Evolutionary conservation across 2,329 filamentous ascomycete species (phyloP), one percentile per base, ranked within the genome.

Genomic region (Coleophoma cylindrospora): DNA sequence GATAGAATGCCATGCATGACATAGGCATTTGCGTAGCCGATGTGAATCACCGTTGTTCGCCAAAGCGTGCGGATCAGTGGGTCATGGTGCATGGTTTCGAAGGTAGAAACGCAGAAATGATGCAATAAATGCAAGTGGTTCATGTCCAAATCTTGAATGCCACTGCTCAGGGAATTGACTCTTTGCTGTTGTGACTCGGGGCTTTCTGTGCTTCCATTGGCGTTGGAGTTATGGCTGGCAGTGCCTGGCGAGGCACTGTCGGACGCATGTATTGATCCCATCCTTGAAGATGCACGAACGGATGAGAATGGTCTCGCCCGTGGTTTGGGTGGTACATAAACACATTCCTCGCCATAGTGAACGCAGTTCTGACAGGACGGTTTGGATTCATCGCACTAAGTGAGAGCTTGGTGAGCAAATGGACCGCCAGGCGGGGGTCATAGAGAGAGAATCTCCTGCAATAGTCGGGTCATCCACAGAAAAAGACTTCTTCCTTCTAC

Each of bases 71-170:
- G 70, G 3, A 76, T 53, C 6, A 62, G 56, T 0, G 69, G 64
- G 34, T 74, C 68, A 5, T 62, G 64, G 4, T 70, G 70, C 3
- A 80, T 61, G 0, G 75, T 78, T 14, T 68, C 63, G 46, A 69
- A 71, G 1, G 77, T 80, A 9, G 70, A 70, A 1, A 70, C 73
- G 41, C 68, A 71, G 55, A 70, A 80, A 61, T 80, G 74, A 56
- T 80, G 75, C 5, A 81, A 65, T 1, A 81, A 68, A 54, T 80
- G 75, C 10, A 79, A 66, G 41, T 79, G 74, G 8, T 69, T 57
- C 2, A 74, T 55, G 19, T 71, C 70, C 15, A 72, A 57, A 3
- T 37, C 43, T n/a, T 27, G 27, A 27, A 27, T 10, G 9, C 27
- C 9, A 10, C 9, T 27, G 9, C 27, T 27, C 9, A 27, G 3